Evolutionary conservation across 768 basidiomycete genomes (phyloP).

Genomic region (Scleroderma citrinum): DNA sequence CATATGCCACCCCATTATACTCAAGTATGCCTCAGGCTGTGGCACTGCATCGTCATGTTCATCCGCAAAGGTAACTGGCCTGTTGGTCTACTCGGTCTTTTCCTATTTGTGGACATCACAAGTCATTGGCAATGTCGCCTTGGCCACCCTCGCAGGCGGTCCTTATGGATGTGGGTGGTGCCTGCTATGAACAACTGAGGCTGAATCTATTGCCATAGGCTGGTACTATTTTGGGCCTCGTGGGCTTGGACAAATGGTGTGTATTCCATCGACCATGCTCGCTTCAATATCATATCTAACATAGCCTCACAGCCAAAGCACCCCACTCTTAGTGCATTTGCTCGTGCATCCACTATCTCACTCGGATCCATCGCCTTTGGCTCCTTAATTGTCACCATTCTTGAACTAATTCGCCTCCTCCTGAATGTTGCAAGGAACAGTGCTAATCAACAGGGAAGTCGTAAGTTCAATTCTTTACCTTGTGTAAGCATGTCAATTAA

Average conservation of each 20-base stretch:
- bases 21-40: conserved; percentile 37
- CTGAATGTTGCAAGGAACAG: conserved; percentile 53
- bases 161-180: conserved; percentile 49
- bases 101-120: conserved; percentile 86
- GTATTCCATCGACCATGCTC: conserved; percentile 6
- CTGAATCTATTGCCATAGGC: conserved; percentile 3
- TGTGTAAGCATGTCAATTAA: not conserved
- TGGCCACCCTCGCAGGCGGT: conserved; percentile 78
- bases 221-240: conserved; percentile 87
- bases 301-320: conserved; percentile 49
- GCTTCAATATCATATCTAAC: not conserved
- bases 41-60: conserved; percentile 51
- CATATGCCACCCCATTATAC: not conserved
- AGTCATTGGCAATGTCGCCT: conserved; percentile 71
- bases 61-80: conserved; percentile 67
- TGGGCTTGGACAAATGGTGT: conserved; percentile 57
- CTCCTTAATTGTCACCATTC: conserved; percentile 72
- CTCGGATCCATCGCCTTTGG: conserved; percentile 85
- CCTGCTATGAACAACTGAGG: not conserved
- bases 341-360: conserved; percentile 69
- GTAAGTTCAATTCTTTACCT: conserved; percentile 35
- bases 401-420: conserved; percentile 63
- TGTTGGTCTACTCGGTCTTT: conserved; percentile 74
- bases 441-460: conserved; percentile 58
- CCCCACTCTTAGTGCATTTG: conserved; percentile 64